These are phyloP conservation scores for Capsicum pubescens DNA, from an alignment of 257 asterid genomes.

Conservation along the genomic window DNA sequence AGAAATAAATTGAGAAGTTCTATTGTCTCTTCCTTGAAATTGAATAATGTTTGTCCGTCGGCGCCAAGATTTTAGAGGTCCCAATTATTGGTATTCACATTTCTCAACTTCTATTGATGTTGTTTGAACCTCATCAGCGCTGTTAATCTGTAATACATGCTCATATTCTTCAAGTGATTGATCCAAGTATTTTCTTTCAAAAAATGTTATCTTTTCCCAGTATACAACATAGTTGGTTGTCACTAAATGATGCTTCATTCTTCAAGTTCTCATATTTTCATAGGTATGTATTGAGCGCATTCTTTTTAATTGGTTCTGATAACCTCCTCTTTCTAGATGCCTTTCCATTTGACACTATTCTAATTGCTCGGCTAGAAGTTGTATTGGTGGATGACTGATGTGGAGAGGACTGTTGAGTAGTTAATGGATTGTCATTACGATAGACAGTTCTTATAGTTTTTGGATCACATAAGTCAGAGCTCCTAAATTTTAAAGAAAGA, in stretches of 20 bases:
- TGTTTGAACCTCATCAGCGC: not conserved
- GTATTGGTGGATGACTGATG: conserved; percentile 13
- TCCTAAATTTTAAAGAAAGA: conserved; percentile 9
- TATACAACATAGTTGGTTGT: not conserved
- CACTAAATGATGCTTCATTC: no score
- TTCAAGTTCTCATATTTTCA: not conserved
- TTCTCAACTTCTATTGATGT: not conserved
- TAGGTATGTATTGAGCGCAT: not conserved
- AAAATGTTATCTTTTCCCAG: not conserved
- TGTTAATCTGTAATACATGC: not conserved
- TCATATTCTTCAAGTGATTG: not conserved
- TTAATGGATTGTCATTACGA: not conserved
- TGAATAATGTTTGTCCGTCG: conserved; percentile 30
- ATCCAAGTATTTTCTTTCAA: no score
- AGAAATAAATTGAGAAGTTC: conserved; percentile 33
- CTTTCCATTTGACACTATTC: not conserved
- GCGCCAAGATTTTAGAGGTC: conserved; percentile 25
- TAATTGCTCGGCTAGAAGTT: conserved; percentile 7
- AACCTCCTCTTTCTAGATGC: no score
- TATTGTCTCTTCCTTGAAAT: conserved; percentile 31
- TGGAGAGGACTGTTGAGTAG: not conserved
- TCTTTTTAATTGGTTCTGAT: not conserved
- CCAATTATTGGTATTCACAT: conserved; percentile 44
- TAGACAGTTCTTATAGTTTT: not conserved
- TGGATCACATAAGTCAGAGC: conserved; percentile 12